Base-by-base conservation (phyloP, 495 filamentous ascomycete genomes). In the Aspergillus nanangensis region DNA sequence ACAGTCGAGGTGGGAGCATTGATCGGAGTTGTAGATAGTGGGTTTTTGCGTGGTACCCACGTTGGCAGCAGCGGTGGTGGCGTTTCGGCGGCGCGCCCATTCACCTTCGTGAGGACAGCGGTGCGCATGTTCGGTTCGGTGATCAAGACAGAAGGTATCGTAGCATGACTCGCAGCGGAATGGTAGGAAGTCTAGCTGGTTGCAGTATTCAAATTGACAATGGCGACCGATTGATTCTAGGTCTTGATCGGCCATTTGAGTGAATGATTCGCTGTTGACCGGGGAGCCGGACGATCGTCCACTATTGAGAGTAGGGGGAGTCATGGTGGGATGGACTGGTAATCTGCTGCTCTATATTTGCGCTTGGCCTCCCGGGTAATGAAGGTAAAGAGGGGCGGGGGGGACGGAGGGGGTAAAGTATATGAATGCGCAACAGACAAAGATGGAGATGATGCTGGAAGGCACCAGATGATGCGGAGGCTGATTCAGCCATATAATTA, bases 171-270 rank as follows among this genome's bases (percentile, higher is more conserved):
- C 86, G 76, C 93, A 98, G 53, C 81, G 77, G 71, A 96, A 98
- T 31, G 93, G 93, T 9, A 98, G 84, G 71, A 97, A 97, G 70
- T 97, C 94, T 37, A 97, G 87, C 58, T 87, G 84, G 62, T 90
- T 82, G 78, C 93, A 98, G 76, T 88, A 90, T 52, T 81, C 68
- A 69, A 86, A 83, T 67, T 96, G 82, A 76, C 93, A 98, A 72
- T 95, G 90, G 44, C 82, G 80, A 56, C 93, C 93, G 62, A 97
- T 87, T 9, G 88, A 78, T 52, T 84, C 83, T 29, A 88, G 79
- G 69, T 96, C 89, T 58, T 69, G 67, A 55, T 84, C 75, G 44
- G 62, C 63, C 67, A 83, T 82, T 60, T 70, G 69, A 10, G 74
- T 84, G 63, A 70, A 81, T 51, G 64, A 58, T 50, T 60, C 52